A percentile compares a stretch with the other conserved stretches of the same genome.
These are phyloP conservation scores for Symmetrospora coprosmae DNA, from an alignment of 768 basidiomycete genomes.

Conservation along the genomic window DNA sequence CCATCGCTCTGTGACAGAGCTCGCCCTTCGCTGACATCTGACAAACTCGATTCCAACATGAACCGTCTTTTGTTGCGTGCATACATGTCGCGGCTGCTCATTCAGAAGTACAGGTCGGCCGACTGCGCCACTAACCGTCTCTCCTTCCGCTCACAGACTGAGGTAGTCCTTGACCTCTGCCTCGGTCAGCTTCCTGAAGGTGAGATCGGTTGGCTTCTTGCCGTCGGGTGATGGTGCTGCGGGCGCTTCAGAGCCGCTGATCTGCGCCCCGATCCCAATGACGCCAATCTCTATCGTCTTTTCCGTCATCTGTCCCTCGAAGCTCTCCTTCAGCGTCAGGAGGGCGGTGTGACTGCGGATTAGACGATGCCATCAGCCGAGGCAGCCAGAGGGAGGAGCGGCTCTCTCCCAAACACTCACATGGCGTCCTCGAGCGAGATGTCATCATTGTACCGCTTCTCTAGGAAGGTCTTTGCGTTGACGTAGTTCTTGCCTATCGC, in stretches of 20 bases:
- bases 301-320: slow-evolving; percentile 99
- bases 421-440: slow-evolving; percentile 32
- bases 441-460: slow-evolving; percentile 64
- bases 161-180: slow-evolving; percentile 88
- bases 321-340: slow-evolving; percentile 93
- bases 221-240: slow-evolving; percentile 47
- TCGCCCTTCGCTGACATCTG: too few relatives aligned
- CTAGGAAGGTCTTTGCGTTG: slow-evolving; percentile 97
- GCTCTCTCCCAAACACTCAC: too few relatives aligned
- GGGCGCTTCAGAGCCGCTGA: slow-evolving; percentile 51
- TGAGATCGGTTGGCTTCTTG: slow-evolving; percentile 42
- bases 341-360: slow-evolving; percentile 92
- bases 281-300: slow-evolving; percentile 99
- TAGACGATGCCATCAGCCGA: slow-evolving; percentile 39
- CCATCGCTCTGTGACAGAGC: too few relatives aligned
- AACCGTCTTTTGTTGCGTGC: too few relatives aligned
- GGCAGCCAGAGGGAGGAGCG: neutral
- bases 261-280: slow-evolving; percentile 66
- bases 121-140: too few relatives aligned
- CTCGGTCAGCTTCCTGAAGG: slow-evolving; percentile 88
- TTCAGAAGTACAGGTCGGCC: too few relatives aligned
- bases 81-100: too few relatives aligned
- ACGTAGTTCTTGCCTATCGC: slow-evolving; percentile 99
- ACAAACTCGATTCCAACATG: too few relatives aligned
- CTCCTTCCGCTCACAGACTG: neutral